phyloP scores from a whole-genome alignment of 495 filamentous ascomycete genomes.

The Beverwykella pulmonaria region DNA sequence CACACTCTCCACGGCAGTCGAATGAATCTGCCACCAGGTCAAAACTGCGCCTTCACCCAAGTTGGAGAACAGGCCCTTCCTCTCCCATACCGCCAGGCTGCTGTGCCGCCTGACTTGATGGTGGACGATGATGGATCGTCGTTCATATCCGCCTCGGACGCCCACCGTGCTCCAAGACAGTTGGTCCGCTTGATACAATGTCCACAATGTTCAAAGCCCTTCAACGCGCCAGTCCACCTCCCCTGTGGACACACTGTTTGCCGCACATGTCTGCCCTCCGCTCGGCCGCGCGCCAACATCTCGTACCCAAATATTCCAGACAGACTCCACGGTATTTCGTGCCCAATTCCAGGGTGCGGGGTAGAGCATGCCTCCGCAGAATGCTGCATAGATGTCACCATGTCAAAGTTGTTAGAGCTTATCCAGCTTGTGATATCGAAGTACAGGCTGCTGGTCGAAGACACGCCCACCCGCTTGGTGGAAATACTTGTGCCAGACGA shows the following conservation, averaged over 20 bases:
- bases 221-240: constrained; percentile 70
- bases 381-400: constrained; percentile 73
- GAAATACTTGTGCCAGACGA: constrained; percentile 52
- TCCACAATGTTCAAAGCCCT: constrained; percentile 67
- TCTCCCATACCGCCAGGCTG: constrained; percentile 23
- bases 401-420: constrained; percentile 64
- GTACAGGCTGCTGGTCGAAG: constrained; percentile 36
- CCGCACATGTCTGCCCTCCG: constrained; percentile 68
- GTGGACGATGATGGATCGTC: constrained; percentile 10
- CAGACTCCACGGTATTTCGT: constrained; percentile 68
- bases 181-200: constrained; percentile 77
- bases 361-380: constrained; percentile 75
- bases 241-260: constrained; percentile 85
- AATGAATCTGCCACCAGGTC: constrained; percentile 19
- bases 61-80: constrained; percentile 25
- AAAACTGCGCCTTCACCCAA: constrained; percentile 5
- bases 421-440: constrained; percentile 54
- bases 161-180: constrained; percentile 55
- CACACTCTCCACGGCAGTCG: background rate
- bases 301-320: constrained; percentile 70
- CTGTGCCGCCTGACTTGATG: constrained; percentile 29
- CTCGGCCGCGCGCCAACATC: constrained; percentile 64
- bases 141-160: constrained; percentile 43
- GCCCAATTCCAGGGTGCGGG: constrained; percentile 67
- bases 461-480: constrained; percentile 46